Evolutionary conservation across 2,329 filamentous ascomycete genomes (phyloP), one percentile per base, ranked within the genome.

Genomic region (Fusarium euwallaceae): DNA sequence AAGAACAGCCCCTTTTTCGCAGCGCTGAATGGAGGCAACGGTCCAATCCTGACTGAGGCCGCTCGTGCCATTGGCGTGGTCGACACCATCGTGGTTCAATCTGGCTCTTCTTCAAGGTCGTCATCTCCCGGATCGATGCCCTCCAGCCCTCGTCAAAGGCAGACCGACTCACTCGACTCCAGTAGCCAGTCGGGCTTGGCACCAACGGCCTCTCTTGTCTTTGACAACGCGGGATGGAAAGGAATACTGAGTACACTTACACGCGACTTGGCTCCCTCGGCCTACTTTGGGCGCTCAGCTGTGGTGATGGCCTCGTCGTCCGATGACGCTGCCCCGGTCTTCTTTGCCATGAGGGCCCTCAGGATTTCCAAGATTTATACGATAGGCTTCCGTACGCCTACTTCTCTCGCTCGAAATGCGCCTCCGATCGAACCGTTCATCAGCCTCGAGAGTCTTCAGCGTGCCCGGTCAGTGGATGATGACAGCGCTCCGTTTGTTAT

Each of bases 211-310:
- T 84, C 85, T 6, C 89, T 96, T 45, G 85, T 95, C 17, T 93
- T 95, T 56, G 94, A 97, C 78, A 97, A 97, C 76, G 93, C 94
- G 12, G 91, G 92, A 16, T 97, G 94, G 94, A 95, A 94, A 81
- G 94, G 94, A 2, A 96, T 97, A 67, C 88, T 95, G 58, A 93
- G 93, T 62, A 95, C 94, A 1, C 86, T 97, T 68, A 97, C 92
- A 5, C 89, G 93, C 24, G 94, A 97, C 77, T 92, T 95, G 75
- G 93, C 95, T 0, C 94, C 94, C 0, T 95, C 93, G 6, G 94
- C 94, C 1, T 97, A 96, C 81, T 90, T 89, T 74, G 92, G 91
- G 48, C 91, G 94, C 58, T 91, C 93, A 5, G 94, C 94, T 3
- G 90, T 97, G 53, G 89, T 97, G 16, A 85, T 97, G 12, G 93